A percentile compares a stretch with the other conserved stretches of the same genome.
Evolutionary conservation across 768 basidiomycete species (phyloP).

Genomic region (Lentinula sp.): DNA sequence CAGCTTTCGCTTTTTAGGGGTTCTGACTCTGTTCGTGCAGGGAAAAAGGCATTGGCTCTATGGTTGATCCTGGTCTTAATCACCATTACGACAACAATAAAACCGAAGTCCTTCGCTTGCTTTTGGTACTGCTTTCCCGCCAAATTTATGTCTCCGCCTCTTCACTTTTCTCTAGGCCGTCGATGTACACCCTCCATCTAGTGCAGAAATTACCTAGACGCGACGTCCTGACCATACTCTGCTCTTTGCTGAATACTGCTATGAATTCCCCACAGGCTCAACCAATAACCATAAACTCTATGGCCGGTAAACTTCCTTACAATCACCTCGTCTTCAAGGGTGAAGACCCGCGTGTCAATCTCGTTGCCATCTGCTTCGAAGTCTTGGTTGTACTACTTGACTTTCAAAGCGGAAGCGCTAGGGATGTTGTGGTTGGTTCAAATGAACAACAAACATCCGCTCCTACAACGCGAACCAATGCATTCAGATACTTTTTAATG

Average conservation of each 20-base stretch:
- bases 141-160: constrained; percentile 81
- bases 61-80: constrained; percentile 60
- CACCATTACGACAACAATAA: constrained; percentile 73
- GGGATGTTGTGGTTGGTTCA: constrained; percentile 38
- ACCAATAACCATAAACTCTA: constrained; percentile 51
- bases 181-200: constrained; percentile 71
- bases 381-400: constrained; percentile 71
- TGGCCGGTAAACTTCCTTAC: constrained; percentile 79
- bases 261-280: constrained; percentile 58
- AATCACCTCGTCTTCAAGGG: constrained; percentile 88
- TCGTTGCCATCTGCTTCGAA: constrained; percentile 74
- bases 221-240: constrained; percentile 86
- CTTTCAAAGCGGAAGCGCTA: constrained; percentile 73
- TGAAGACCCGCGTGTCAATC: constrained; percentile 69
- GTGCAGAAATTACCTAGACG: constrained; percentile 72
- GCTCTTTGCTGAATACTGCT: constrained; percentile 88
- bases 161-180: constrained; percentile 64
- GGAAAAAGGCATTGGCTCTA: constrained; percentile 95
- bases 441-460: constrained; percentile 36
- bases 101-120: constrained; percentile 82
- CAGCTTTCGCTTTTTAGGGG: not conserved
- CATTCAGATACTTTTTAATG: constrained; percentile 88
- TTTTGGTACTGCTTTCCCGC: constrained; percentile 83
- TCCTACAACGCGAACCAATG: constrained; percentile 70
- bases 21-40: constrained; percentile 29